phyloP scores from a whole-genome alignment of 2,329 filamentous ascomycete genomes.

The Stemphylium vesicarium region DNA sequence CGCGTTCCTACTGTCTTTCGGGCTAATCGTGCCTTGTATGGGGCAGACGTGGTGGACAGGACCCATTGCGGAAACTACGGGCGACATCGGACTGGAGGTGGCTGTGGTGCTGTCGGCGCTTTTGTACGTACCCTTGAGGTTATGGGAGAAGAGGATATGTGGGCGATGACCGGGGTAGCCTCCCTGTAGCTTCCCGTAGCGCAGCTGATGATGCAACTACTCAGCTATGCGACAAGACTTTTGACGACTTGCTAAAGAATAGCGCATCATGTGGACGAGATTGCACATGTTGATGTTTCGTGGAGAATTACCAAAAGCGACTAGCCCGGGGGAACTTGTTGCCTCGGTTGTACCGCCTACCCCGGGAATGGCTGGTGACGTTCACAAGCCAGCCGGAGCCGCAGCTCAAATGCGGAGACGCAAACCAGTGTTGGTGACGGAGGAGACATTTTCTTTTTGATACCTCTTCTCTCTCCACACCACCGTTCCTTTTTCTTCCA shows the following conservation, averaged over 20 bases:
- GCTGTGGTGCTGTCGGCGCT: constrained; percentile 60
- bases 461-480: not conserved
- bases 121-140: constrained; percentile 54
- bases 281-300: constrained; percentile 17
- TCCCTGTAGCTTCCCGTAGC: not conserved
- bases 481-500: constrained; percentile 1
- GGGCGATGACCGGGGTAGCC: not conserved
- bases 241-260: not conserved
- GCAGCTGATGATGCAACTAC: not conserved
- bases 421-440: constrained; percentile 4
- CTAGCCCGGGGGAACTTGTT: constrained; percentile 28
- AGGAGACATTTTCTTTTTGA: constrained; percentile 1
- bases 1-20: constrained; percentile 49
- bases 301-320: constrained; percentile 10
- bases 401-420: constrained; percentile 36
- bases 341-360: constrained; percentile 37
- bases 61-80: constrained; percentile 64
- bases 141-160: constrained; percentile 44
- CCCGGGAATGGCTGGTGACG: constrained; percentile 37
- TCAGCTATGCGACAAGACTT: not conserved
- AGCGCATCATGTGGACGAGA: not conserved
- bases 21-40: constrained; percentile 65
- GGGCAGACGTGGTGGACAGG: constrained; percentile 67
- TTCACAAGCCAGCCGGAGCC: constrained; percentile 43
- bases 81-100: constrained; percentile 71